Conservation (phyloP, 129 eudicot species). For the Gnaphalium uliginosum region DNA sequence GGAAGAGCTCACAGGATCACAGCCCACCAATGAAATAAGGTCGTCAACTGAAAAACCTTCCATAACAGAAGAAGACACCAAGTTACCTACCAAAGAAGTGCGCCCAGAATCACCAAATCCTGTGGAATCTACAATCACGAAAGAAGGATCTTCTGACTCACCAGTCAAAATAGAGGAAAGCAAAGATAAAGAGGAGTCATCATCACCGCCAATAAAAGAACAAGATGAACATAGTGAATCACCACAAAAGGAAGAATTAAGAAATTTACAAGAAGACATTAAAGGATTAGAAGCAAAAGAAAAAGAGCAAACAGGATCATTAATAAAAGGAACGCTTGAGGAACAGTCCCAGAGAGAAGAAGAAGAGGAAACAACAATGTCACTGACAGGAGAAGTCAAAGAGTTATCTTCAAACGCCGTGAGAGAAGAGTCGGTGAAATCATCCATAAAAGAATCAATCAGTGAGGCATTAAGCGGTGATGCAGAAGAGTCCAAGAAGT, state of each 20-base stretch:
- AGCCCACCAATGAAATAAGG: not conserved
- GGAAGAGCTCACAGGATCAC: constrained; percentile 20
- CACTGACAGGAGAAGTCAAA: constrained; percentile 20
- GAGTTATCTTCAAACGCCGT: not conserved
- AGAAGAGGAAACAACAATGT: too few species aligned
- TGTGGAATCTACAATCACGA: not conserved
- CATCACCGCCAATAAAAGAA: constrained; percentile 5
- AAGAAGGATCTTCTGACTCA: constrained; percentile 4
- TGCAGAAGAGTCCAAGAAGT: not conserved
- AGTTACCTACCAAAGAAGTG: constrained; percentile 15
- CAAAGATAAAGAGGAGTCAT: not conserved
- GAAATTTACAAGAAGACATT: constrained; percentile 7
- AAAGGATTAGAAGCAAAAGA: constrained; percentile 21
- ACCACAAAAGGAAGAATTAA: constrained; percentile 9
- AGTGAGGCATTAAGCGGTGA: not conserved
- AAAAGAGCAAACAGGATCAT: constrained; percentile 8
- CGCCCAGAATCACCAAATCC: constrained; percentile 1
- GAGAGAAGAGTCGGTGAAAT: not conserved
- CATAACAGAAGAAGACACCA: constrained; percentile 9
- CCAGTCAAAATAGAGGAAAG: constrained; percentile 28
- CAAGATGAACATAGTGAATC: not conserved
- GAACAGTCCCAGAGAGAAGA: not conserved
- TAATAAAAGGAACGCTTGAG: not conserved
- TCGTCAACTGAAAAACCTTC: constrained; percentile 19
- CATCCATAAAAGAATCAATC: not conserved